phyloP scores from a whole-genome alignment of 495 filamentous ascomycete species.

The Neurospora sp. region DNA sequence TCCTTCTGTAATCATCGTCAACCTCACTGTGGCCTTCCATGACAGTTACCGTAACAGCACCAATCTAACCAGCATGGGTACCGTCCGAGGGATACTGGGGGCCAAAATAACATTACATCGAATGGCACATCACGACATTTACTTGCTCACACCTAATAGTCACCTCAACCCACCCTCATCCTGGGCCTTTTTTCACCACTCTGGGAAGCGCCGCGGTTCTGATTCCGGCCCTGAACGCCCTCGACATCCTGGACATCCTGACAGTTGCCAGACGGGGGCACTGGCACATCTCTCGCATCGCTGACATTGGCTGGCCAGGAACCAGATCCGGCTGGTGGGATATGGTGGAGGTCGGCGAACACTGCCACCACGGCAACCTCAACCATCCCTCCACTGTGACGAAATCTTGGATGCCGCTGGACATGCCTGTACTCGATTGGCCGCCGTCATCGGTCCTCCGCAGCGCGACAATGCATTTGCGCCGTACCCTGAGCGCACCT shows the following conservation, averaged over 20 bases:
- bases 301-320: background rate
- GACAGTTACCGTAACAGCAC: background rate
- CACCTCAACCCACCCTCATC: background rate
- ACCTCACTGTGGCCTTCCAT: background rate
- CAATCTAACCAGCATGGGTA: background rate
- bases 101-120: background rate
- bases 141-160: background rate
- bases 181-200: background rate
- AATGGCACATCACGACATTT: background rate
- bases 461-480: background rate
- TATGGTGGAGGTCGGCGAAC: constrained; percentile 6
- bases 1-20: background rate
- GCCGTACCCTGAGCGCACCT: background rate
- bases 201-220: background rate
- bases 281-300: background rate
- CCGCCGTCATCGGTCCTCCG: background rate
- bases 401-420: background rate
- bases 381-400: background rate
- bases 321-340: background rate
- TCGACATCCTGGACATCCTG: background rate
- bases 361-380: background rate
- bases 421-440: background rate
- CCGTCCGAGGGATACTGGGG: background rate
- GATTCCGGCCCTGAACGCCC: background rate
- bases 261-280: background rate